Percentiles rank a stretch among this genome's conserved stretches.
These are phyloP conservation scores for Clarkia xantiana DNA, from an alignment of 345 rosid genomes.

Conservation along the genomic window DNA sequence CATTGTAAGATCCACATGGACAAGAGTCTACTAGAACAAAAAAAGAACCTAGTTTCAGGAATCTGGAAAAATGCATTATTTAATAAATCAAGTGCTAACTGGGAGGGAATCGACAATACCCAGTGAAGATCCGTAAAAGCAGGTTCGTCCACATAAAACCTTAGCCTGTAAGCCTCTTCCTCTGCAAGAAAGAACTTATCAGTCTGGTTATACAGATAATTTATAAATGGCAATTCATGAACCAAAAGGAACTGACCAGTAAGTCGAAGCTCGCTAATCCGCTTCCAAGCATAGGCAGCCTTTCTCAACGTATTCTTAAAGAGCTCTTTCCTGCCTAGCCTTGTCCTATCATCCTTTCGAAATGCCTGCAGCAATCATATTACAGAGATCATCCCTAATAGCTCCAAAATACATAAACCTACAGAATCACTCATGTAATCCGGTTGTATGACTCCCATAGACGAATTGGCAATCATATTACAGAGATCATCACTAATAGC, in stretches of 20 bases:
- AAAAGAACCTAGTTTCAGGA: too few species aligned
- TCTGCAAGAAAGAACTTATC: conserved; percentile 29
- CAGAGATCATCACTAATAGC: too few species aligned
- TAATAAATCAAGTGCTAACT: too few species aligned
- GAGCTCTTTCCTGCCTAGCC: conserved; percentile 77
- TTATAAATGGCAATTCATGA: not conserved
- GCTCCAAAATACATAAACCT: not conserved
- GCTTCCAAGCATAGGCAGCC: conserved; percentile 79
- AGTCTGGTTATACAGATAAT: too few species aligned
- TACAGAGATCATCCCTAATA: not conserved
- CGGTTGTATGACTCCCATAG: too few species aligned
- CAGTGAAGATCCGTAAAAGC: conserved; percentile 89
- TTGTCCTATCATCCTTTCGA: conserved; percentile 53
- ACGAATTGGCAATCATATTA: too few species aligned
- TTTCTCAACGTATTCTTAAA: conserved; percentile 77
- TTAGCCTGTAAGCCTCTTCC: conserved; percentile 56
- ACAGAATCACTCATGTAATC: too few species aligned
- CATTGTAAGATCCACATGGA: not conserved
- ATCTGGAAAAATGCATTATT: too few species aligned
- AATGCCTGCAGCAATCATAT: conserved; percentile 35
- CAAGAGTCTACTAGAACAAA: not conserved
- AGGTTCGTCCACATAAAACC: conserved; percentile 73
- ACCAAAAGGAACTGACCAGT: conserved; percentile 24
- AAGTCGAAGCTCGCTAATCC: conserved; percentile 76
- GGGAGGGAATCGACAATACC: conserved; percentile 23